Evolutionary conservation across 345 rosid genomes (phyloP).

Genomic region (Lumnitzera racemosa): DNA sequence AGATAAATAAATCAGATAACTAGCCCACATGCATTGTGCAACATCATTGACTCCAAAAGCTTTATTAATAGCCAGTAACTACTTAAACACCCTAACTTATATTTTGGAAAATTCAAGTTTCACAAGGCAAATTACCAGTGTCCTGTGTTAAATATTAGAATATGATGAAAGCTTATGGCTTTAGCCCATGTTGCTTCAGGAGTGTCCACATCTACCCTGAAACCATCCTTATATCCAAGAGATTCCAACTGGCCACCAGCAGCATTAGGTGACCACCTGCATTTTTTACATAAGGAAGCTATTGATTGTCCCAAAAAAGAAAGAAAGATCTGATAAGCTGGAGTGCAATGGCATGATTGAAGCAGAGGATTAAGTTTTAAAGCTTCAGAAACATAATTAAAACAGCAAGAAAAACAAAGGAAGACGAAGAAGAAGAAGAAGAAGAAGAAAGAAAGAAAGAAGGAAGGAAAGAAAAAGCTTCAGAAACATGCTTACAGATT

Average conservation of each 20-base stretch:
- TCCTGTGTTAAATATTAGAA: constrained; percentile 77
- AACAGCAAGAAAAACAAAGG: too few species aligned
- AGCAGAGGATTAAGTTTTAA: too few species aligned
- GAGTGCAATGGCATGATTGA: too few species aligned
- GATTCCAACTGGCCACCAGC: constrained; percentile 66
- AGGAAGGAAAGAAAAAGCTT: too few species aligned
- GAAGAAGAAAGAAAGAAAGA: too few species aligned
- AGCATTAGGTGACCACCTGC: constrained; percentile 66
- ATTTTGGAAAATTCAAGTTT: background rate
- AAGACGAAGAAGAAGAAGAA: too few species aligned
- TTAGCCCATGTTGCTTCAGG: constrained; percentile 81
- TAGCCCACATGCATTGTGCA: too few species aligned
- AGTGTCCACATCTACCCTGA: constrained; percentile 81
- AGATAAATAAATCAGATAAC: too few species aligned
- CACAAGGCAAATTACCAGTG: constrained; percentile 51
- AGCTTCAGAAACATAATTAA: too few species aligned
- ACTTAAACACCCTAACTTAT: background rate
- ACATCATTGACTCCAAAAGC: too few species aligned
- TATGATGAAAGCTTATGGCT: constrained; percentile 72
- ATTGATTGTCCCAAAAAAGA: background rate
- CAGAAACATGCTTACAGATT: too few species aligned
- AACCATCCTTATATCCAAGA: constrained; percentile 83
- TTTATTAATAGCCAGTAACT: background rate
- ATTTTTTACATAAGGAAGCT: constrained; percentile 7
- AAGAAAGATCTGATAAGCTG: background rate